A percentile compares a stretch with the other conserved stretches of the same genome.
These are phyloP conservation scores for Takakia lepidozioides DNA, from an alignment of 225 moss, liverwort and hornwort genomes.

Conservation along the genomic window DNA sequence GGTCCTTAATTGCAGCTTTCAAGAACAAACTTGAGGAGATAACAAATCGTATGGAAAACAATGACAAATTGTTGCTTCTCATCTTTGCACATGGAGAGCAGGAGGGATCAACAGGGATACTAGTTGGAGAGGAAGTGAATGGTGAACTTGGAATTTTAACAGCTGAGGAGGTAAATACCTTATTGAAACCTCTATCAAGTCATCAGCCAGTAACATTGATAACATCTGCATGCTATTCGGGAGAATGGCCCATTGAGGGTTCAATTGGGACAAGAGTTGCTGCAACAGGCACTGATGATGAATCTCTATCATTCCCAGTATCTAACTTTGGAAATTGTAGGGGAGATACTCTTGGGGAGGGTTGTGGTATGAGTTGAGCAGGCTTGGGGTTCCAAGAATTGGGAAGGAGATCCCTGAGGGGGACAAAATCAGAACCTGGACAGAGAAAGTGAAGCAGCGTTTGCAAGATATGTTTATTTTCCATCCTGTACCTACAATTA, in stretches of 20 bases:
- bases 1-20: no score
- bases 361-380: slow-evolving; percentile 7
- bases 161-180: neutral
- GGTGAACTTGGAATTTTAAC: neutral
- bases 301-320: neutral
- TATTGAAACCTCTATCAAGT: neutral
- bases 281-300: neutral
- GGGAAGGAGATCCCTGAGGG: neutral
- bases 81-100: slow-evolving; percentile 1
- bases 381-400: neutral
- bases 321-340: neutral
- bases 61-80: no score
- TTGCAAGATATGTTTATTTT: neutral
- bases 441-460: neutral
- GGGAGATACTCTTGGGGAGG: slow-evolving; percentile 4
- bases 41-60: no score
- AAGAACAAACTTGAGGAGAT: no score
- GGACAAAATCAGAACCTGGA: neutral
- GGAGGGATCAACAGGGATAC: neutral
- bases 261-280: slow-evolving; percentile 4
- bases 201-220: slow-evolving; percentile 3
- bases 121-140: slow-evolving; percentile 2
- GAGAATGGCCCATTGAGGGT: neutral
- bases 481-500: neutral
- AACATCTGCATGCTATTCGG: slow-evolving; percentile 4